Evolutionary conservation across 768 basidiomycete genomes (phyloP).

Genomic region (Floccularia luteovirens): DNA sequence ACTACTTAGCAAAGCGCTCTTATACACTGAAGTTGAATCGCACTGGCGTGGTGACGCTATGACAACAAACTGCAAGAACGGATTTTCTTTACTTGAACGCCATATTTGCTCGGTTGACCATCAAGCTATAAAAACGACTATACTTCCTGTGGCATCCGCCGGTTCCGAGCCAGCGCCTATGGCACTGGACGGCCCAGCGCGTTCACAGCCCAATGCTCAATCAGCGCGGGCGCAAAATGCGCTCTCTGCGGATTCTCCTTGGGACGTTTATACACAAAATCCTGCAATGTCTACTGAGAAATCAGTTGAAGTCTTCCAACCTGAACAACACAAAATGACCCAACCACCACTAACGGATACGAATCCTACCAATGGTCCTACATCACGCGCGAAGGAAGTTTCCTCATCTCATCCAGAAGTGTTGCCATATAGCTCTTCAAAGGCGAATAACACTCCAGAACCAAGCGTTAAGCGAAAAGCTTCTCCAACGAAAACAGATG

Average conservation of each 20-base stretch:
- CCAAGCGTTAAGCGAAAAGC: slow-evolving; percentile 45
- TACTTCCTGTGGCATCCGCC: slow-evolving; percentile 6
- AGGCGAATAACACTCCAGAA: slow-evolving; percentile 8
- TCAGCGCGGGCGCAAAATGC: background rate
- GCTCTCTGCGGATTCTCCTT: background rate
- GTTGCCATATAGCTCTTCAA: too few relatives aligned
- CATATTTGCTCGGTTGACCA: slow-evolving; percentile 62
- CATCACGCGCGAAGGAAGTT: too few relatives aligned
- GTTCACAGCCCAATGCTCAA: background rate
- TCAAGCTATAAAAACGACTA: slow-evolving; percentile 14
- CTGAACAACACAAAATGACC: background rate
- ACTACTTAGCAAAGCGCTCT: slow-evolving; percentile 69
- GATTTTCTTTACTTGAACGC: slow-evolving; percentile 68
- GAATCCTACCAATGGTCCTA: background rate
- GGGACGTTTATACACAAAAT: too few relatives aligned
- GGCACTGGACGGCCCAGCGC: background rate
- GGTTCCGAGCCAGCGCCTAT: slow-evolving; percentile 3
- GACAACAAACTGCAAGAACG: slow-evolving; percentile 55
- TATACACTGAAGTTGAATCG: slow-evolving; percentile 77
- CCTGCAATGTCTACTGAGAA: slow-evolving; percentile 5
- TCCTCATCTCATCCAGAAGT: too few relatives aligned
- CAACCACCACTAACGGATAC: background rate
- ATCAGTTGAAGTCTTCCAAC: slow-evolving; percentile 4
- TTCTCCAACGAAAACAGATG: slow-evolving; percentile 33
- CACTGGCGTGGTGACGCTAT: slow-evolving; percentile 67